Percentiles rank a stretch among this genome's conserved stretches.
Evolutionary conservation across 2,329 filamentous ascomycete species (phyloP).

Genomic region (Byssoonygena ceratinophila): DNA sequence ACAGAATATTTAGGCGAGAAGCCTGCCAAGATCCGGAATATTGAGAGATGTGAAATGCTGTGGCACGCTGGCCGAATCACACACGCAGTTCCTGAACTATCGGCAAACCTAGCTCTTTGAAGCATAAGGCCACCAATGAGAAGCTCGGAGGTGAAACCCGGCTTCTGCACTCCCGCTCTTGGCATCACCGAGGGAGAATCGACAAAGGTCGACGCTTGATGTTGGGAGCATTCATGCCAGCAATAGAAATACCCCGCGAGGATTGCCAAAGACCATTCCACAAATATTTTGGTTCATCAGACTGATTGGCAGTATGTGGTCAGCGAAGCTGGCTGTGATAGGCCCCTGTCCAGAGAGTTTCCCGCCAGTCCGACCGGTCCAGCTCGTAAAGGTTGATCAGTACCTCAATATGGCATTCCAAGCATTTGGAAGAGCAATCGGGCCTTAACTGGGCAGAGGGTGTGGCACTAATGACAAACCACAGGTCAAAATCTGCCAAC

Average conservation of each 20-base stretch:
- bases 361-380: not conserved
- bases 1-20: constrained; percentile 13
- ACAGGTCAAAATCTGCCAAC: not conserved
- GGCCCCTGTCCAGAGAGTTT: not conserved
- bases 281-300: not conserved
- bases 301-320: not conserved
- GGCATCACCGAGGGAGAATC: constrained; percentile 3
- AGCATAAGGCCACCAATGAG: constrained; percentile 11
- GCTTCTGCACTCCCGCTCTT: constrained; percentile 1
- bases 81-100: constrained; percentile 3
- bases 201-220: not conserved
- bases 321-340: not conserved
- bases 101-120: not conserved
- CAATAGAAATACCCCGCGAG: constrained; percentile 1
- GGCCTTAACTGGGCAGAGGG: not conserved
- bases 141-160: not conserved
- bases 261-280: not conserved
- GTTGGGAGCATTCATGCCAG: not conserved
- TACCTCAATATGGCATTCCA: not conserved
- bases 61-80: constrained; percentile 11
- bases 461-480: constrained; percentile 6
- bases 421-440: not conserved
- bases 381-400: not conserved
- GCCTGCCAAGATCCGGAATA: not conserved
- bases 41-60: not conserved